These are phyloP conservation scores for Pythium coloratum DNA, from an alignment of 352 stramenopile genomes.

Conservation along the genomic window DNA sequence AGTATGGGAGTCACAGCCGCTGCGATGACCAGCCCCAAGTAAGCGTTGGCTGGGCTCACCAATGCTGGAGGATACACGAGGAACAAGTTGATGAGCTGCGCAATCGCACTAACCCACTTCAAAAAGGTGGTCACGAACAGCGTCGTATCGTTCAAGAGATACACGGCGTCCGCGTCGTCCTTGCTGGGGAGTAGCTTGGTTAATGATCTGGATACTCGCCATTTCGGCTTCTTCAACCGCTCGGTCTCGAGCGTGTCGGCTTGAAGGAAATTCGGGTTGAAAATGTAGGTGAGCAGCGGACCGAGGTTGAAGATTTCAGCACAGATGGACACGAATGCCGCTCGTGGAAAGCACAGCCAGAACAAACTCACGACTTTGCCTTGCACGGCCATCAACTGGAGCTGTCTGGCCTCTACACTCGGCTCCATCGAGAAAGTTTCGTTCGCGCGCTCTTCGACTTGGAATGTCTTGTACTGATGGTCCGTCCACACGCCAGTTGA, in stretches of 20 bases:
- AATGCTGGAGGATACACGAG: constrained; percentile 28
- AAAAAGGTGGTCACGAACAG: constrained; percentile 44
- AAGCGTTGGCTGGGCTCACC: constrained; percentile 21
- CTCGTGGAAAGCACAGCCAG: constrained; percentile 52
- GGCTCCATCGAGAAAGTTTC: constrained; percentile 55
- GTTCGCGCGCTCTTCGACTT: constrained; percentile 57
- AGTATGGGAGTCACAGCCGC: constrained; percentile 38
- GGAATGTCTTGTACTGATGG: constrained; percentile 45
- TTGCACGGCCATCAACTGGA: constrained; percentile 68
- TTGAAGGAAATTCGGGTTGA: constrained; percentile 61
- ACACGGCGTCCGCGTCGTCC: constrained; percentile 47
- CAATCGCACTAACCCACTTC: constrained; percentile 51
- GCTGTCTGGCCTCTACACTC: constrained; percentile 51
- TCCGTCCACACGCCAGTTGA: constrained; percentile 48
- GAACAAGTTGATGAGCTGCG: constrained; percentile 44
- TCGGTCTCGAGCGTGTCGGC: constrained; percentile 56
- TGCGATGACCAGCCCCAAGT: constrained; percentile 37
- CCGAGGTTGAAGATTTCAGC: constrained; percentile 53
- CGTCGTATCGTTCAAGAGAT: constrained; percentile 37
- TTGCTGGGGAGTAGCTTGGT: constrained; percentile 15
- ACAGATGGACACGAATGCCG: constrained; percentile 45
- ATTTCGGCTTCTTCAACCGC: constrained; percentile 45
- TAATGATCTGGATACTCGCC: constrained; percentile 35
- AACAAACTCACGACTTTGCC: constrained; percentile 62
- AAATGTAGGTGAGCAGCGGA: constrained; percentile 56